phyloP scores from a whole-genome alignment of 1,139 yeast genomes.

The Arxiozyma bovina region DNA sequence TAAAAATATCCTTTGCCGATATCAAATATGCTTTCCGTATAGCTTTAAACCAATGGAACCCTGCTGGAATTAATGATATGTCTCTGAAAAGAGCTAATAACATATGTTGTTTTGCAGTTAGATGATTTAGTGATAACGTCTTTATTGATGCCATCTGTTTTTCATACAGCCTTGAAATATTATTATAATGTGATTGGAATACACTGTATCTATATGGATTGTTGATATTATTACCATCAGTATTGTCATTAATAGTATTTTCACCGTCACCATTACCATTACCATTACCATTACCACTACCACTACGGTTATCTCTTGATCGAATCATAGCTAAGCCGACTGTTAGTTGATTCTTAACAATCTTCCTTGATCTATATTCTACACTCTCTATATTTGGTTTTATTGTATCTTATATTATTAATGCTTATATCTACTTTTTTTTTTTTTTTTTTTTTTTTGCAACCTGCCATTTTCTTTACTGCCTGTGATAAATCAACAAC shows the following conservation, averaged over 20 bases:
- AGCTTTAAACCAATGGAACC: slow-evolving; percentile 48
- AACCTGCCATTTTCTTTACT: too few relatives aligned
- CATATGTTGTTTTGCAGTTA: slow-evolving; percentile 70
- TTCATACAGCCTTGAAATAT: not conserved
- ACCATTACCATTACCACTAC: not conserved
- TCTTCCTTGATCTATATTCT: not conserved
- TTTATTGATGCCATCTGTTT: not conserved
- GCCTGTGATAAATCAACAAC: too few relatives aligned
- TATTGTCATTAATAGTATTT: not conserved
- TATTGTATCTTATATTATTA: too few relatives aligned
- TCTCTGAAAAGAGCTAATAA: slow-evolving; percentile 67
- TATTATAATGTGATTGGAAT: not conserved
- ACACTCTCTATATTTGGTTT: too few relatives aligned
- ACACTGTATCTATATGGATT: slow-evolving; percentile 1
- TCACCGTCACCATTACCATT: too few relatives aligned
- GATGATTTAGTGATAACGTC: slow-evolving; percentile 27
- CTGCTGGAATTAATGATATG: slow-evolving; percentile 57
- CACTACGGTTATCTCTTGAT: not conserved
- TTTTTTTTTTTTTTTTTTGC: too few relatives aligned
- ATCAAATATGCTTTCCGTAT: slow-evolving; percentile 40
- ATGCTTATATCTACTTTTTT: not conserved
- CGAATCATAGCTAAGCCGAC: not conserved
- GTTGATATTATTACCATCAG: not conserved
- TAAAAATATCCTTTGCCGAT: slow-evolving; percentile 14
- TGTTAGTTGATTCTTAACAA: not conserved